Conservation (phyloP, 73 alveolate species). For the Paramecium bursaria region DNA sequence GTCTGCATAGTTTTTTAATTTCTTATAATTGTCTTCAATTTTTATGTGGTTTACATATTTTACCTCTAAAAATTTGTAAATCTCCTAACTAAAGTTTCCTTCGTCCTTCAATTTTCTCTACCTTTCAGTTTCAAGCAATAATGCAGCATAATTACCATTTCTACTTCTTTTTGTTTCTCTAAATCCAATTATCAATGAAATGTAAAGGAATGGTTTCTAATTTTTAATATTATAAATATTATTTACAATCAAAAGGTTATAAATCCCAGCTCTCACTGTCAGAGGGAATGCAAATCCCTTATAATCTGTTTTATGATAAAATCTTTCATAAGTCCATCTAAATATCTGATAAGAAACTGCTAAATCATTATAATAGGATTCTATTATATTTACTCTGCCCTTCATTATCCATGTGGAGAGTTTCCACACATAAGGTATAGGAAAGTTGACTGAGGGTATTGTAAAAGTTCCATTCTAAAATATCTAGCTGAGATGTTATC, state of each 20-base stretch:
- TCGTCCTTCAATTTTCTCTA: not conserved
- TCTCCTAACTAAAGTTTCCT: not conserved
- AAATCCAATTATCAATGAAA: slow-evolving; percentile 23
- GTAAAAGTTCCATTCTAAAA: slow-evolving; percentile 21
- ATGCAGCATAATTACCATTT: not conserved
- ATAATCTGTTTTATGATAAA: too few relatives aligned
- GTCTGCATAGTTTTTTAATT: not conserved
- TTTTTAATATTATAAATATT: too few relatives aligned
- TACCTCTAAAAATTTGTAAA: not conserved
- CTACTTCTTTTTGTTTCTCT: not conserved
- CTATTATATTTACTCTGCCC: too few relatives aligned
- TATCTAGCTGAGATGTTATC: not conserved
- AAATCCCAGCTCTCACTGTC: too few relatives aligned
- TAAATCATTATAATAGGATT: too few relatives aligned
- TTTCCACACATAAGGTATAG: slow-evolving; percentile 51
- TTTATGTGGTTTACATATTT: not conserved
- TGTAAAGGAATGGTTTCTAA: not conserved
- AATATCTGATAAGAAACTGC: too few relatives aligned
- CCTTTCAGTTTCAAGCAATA: not conserved
- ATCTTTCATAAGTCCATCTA: too few relatives aligned
- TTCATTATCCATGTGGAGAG: slow-evolving; percentile 21
- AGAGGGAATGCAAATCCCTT: too few relatives aligned
- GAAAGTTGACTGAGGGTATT: slow-evolving; percentile 26
- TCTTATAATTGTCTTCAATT: not conserved
- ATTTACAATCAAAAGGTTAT: too few relatives aligned